These are phyloP conservation scores for Teunomyces gatunensis DNA, from an alignment of 805 yeast genomes.

Conservation along the genomic window DNA sequence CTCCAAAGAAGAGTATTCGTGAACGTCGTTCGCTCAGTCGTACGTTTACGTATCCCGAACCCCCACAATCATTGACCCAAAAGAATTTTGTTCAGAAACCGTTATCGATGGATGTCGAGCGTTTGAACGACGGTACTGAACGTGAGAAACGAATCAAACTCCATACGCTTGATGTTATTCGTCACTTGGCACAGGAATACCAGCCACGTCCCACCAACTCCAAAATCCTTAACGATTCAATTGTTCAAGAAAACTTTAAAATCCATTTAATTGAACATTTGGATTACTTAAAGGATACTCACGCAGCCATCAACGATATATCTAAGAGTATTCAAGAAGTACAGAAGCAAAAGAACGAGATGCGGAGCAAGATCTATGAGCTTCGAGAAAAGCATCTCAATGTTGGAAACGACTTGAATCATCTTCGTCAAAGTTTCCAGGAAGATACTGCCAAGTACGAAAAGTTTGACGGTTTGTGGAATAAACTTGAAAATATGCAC, in stretches of 20 bases:
- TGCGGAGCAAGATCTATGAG: slow-evolving; percentile 29
- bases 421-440: slow-evolving; percentile 15
- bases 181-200: slow-evolving; percentile 28
- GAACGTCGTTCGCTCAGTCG: slow-evolving; percentile 1
- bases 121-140: slow-evolving; percentile 20
- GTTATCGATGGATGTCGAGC: slow-evolving; percentile 25
- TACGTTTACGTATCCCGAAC: slow-evolving; percentile 2
- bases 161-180: slow-evolving; percentile 37
- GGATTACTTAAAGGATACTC: slow-evolving; percentile 30
- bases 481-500: slow-evolving; percentile 8
- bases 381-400: slow-evolving; percentile 26
- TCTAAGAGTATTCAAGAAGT: slow-evolving; percentile 24
- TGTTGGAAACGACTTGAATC: slow-evolving; percentile 32
- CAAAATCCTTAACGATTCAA: slow-evolving; percentile 15
- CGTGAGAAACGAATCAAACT: slow-evolving; percentile 25
- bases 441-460: slow-evolving; percentile 15
- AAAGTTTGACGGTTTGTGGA: slow-evolving; percentile 14
- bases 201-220: slow-evolving; percentile 15
- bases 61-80: slow-evolving; percentile 13
- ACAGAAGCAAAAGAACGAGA: slow-evolving; percentile 31
- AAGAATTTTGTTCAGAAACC: slow-evolving; percentile 25
- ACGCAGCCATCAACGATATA: slow-evolving; percentile 33
- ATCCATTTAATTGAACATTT: slow-evolving; percentile 27
- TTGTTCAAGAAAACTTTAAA: slow-evolving; percentile 31
- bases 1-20: background rate